These are phyloP conservation scores for Echeveria elegans DNA, from an alignment of 164 flowering plant genomes.

Conservation along the genomic window DNA sequence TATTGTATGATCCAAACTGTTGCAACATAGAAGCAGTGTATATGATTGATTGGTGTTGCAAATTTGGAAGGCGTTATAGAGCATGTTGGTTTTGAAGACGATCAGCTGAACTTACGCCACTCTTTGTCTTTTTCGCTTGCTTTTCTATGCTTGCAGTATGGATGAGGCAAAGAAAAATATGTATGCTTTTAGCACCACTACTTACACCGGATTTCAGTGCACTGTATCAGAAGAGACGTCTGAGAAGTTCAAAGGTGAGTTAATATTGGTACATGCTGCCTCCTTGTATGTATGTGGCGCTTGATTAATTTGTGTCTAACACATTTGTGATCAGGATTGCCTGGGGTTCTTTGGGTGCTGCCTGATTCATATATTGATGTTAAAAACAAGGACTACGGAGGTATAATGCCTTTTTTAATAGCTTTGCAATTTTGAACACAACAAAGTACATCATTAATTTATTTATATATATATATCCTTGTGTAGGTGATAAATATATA, in stretches of 20 bases:
- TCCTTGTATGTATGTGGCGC: no score
- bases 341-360: conserved; percentile 98
- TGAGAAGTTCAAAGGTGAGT: conserved; percentile 90
- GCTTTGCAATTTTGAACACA: no score
- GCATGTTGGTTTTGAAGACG: not conserved
- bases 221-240: conserved; percentile 87
- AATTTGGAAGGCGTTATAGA: not conserved
- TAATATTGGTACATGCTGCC: not conserved
- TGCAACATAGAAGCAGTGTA: not conserved
- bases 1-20: not conserved
- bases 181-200: conserved; percentile 98
- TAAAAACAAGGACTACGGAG: conserved; percentile 98
- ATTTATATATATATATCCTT: no score
- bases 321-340: conserved; percentile 45
- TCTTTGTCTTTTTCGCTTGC: not conserved
- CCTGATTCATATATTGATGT: conserved; percentile 96
- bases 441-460: no score
- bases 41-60: not conserved
- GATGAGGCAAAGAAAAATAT: conserved; percentile 99
- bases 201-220: conserved; percentile 96
- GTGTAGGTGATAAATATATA: conserved; percentile 75
- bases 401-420: conserved; percentile 20
- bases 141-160: conserved; percentile 50
- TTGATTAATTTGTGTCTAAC: not conserved
- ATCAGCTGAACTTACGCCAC: not conserved